phyloP scores from a whole-genome alignment of 805 yeast genomes.

The Zygosaccharomyces siamensis region DNA sequence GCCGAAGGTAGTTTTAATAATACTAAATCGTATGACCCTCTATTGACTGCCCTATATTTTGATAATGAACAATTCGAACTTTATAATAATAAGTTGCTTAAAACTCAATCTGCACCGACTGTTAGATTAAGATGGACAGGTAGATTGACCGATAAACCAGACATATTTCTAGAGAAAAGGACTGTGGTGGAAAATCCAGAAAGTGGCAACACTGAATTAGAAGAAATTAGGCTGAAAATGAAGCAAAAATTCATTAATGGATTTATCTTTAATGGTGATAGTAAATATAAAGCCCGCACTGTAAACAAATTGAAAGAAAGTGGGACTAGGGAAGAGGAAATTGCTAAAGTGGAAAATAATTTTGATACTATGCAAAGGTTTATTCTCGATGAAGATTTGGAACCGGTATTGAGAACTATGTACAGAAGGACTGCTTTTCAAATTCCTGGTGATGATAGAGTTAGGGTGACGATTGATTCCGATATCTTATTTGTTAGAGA shows the following conservation, averaged over 20 bases:
- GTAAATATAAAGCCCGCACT: slow-evolving; percentile 44
- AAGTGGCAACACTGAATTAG: slow-evolving; percentile 46
- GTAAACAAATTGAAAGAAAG: slow-evolving; percentile 58
- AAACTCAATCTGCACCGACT: slow-evolving; percentile 64
- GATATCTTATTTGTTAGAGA: slow-evolving; percentile 85
- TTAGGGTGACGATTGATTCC: slow-evolving; percentile 85
- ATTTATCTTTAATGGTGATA: slow-evolving; percentile 53
- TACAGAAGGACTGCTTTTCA: slow-evolving; percentile 94
- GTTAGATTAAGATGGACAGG: slow-evolving; percentile 91
- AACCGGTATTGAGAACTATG: slow-evolving; percentile 81
- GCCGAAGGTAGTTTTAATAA: slow-evolving; percentile 41
- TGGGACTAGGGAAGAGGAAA: slow-evolving; percentile 48
- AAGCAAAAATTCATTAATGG: slow-evolving; percentile 80
- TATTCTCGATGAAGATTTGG: slow-evolving; percentile 59
- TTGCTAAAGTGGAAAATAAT: slow-evolving; percentile 49
- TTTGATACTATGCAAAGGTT: slow-evolving; percentile 59
- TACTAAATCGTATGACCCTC: slow-evolving; percentile 61
- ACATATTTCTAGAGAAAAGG: slow-evolving; percentile 76
- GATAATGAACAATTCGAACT: slow-evolving; percentile 79
- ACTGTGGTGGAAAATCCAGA: slow-evolving; percentile 49
- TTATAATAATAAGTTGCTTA: slow-evolving; percentile 77
- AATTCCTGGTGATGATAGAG: slow-evolving; percentile 94
- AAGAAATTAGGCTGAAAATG: slow-evolving; percentile 61
- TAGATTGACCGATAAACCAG: slow-evolving; percentile 67
- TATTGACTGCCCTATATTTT: slow-evolving; percentile 79